Evolutionary conservation across 768 basidiomycete species (phyloP), one percentile per base, ranked within the genome.

Genomic region (Lepiota venenata): DNA sequence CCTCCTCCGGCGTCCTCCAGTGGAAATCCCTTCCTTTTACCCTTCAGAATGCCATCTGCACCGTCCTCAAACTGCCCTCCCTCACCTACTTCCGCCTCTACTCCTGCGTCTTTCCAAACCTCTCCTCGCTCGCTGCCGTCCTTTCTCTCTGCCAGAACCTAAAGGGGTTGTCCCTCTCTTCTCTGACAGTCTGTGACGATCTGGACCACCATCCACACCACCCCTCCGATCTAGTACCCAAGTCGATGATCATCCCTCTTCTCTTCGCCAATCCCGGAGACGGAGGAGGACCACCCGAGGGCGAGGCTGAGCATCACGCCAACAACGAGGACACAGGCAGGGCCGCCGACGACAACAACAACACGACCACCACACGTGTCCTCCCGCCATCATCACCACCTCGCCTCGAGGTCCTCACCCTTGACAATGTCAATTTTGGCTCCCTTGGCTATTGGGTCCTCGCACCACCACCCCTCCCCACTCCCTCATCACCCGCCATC

Each of bases 61-160:
- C 68, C 15, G 60, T 75, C n/a, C 62, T 77, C 15, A 63, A 68
- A 0, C 57, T 66, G 1, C 67, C 67, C 0, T 66, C 71, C 7
- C 66, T 77, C 20, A 68, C 64, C 5, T 74, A 71, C 47, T 57
- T 77, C 18, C 70, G 74, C 14, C 66, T 77, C 11, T 70, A 72
- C 40, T 69, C 67, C 5, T 77, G 73, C 72, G 63, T 68, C 3
- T 76, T 77, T 56, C 64, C 69, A 16, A 68, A 64, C 60, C 67
- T 69, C 51, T 56, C 62, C 15, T 67, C 71, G 9, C 67, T 77
- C 50, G 62, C 69, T 4, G 51, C 59, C 8, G 59, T 74, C 50
- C 61, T 77, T 10, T 64, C 67, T 7, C 67, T 66, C 22, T 73
- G 69, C 41, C 64, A 60, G 18, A 65, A 68, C 43, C 65, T 77